Evolutionary conservation across 2,329 filamentous ascomycete species (phyloP), one percentile per base, ranked within the genome.

Genomic region (Aspergillus sp.): DNA sequence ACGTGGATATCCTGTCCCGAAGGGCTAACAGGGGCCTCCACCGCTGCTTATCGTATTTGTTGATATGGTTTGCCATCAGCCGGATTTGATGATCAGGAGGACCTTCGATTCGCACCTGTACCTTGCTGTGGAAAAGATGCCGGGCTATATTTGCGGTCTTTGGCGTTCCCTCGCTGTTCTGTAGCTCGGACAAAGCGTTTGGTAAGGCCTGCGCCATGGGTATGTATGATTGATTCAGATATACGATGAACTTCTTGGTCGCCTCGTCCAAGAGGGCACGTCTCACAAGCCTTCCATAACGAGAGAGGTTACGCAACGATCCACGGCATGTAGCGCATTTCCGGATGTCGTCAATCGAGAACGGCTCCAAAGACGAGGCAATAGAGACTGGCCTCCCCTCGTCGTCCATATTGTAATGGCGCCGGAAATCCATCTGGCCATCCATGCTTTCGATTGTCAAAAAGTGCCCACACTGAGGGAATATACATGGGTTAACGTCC

Each of bases 401-500:
- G 3, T 57, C 60, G 46, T 73, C 64, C 12, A 72, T 11, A 5
- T 45, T 33, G 41, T 75, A 76, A 48, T 73, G 64, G 15, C 65
- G 62, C 25, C 56, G 60, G 40, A 90, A 79, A 1, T 77, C 77
- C 77, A 90, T 84, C 15, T 81, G 73, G 0, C 82, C 82, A 68
- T 90, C 88, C 74, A 90, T 81, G 2, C 77, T 86, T 33, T 79
- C 76, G 3, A 82, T 70, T 0, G 85, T 88, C 50, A 87, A 73
- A 60, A 89, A 80, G 66, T 91, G 88, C 0, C 86, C 85, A 59
- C 87, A 91, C 2, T 73, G 70, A 0, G 83, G 83, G 48, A 90
- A 80, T 21, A 90, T 80, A 60, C 83, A 84, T 0, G 88, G 87
- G 1, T 81, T 79, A 12, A 84, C 76, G 39, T 87, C 71, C 1